Percentiles rank a stretch among this genome's conserved stretches.
phyloP scores from a whole-genome alignment of 805 yeast genomes.

The Candida manassasensis region DNA sequence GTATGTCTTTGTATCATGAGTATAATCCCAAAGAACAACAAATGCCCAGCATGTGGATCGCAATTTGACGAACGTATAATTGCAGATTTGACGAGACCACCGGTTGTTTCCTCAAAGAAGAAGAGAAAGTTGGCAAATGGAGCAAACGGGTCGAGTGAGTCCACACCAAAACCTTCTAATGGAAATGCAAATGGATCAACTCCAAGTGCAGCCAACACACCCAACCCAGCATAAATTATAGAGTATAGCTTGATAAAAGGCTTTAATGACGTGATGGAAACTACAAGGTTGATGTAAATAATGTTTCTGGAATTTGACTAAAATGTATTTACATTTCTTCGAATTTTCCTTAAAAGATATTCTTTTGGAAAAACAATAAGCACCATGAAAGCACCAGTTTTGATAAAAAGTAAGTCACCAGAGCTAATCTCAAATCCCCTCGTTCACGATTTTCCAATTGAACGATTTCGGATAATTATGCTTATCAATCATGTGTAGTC shows the following conservation, averaged over 20 bases:
- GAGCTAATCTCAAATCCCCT: conserved; percentile 22
- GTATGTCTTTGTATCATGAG: conserved; percentile 85
- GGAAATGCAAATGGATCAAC: neutral
- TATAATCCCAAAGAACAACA: conserved; percentile 56
- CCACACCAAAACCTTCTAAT: neutral
- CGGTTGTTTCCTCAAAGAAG: conserved; percentile 44
- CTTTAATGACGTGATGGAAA: no score
- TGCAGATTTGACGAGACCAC: conserved; percentile 53
- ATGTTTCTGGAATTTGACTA: no score
- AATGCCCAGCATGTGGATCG: conserved; percentile 86
- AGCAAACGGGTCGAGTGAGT: conserved; percentile 3
- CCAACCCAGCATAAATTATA: neutral
- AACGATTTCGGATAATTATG: conserved; percentile 45
- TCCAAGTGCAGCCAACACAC: neutral
- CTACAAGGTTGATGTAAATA: no score
- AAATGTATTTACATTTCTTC: no score
- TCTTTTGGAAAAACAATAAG: no score
- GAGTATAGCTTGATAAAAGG: neutral
- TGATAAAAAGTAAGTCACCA: conserved; percentile 1
- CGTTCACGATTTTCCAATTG: conserved; percentile 24
- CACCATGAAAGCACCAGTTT: conserved; percentile 2
- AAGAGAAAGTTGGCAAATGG: conserved; percentile 26
- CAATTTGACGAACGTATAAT: conserved; percentile 64
- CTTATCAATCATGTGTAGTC: conserved; percentile 45
- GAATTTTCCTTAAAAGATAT: no score